Evolutionary conservation across 371 early-diverging fungal genomes (phyloP).

Genomic region (Actinomucor elegans): DNA sequence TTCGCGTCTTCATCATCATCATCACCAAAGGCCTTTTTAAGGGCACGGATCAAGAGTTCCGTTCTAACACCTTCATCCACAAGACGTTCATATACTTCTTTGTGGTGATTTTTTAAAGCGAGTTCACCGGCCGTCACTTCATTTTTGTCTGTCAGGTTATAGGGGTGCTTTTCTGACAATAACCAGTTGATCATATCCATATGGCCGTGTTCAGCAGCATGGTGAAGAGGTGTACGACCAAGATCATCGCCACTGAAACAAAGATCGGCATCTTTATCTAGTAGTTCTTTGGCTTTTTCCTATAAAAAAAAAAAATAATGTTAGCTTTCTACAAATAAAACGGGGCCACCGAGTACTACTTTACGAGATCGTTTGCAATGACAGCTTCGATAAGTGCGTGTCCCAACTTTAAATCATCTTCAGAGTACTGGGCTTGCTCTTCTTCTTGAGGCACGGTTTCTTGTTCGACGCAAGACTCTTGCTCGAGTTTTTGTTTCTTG

Average conservation of each 20-base stretch:
- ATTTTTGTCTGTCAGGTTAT: conserved; percentile 42
- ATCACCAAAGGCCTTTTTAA: conserved; percentile 39
- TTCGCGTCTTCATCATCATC: conserved; percentile 41
- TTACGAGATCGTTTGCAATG: conserved; percentile 42
- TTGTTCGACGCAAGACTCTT: not conserved
- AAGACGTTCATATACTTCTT: conserved; percentile 55
- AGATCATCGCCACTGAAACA: conserved; percentile 40
- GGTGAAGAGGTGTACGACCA: conserved; percentile 52
- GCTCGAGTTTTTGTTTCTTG: conserved; percentile 23
- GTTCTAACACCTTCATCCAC: conserved; percentile 84
- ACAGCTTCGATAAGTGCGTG: conserved; percentile 37
- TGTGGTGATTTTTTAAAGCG: conserved; percentile 52
- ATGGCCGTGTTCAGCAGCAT: conserved; percentile 48
- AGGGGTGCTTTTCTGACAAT: conserved; percentile 57
- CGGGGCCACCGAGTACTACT: too few relatives aligned
- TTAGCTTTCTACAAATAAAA: too few relatives aligned
- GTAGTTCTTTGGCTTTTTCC: conserved; percentile 38
- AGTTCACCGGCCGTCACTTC: conserved; percentile 55
- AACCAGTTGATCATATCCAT: conserved; percentile 58
- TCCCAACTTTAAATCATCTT: conserved; percentile 39
- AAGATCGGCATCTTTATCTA: conserved; percentile 41
- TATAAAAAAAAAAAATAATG: not conserved
- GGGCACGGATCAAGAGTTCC: conserved; percentile 73
- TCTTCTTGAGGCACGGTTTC: not conserved
- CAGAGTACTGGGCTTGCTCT: conserved; percentile 13